Evolutionary conservation across 805 yeast genomes (phyloP), one percentile per base, ranked within the genome.

Genomic region (Lipomyces oligophaga): DNA sequence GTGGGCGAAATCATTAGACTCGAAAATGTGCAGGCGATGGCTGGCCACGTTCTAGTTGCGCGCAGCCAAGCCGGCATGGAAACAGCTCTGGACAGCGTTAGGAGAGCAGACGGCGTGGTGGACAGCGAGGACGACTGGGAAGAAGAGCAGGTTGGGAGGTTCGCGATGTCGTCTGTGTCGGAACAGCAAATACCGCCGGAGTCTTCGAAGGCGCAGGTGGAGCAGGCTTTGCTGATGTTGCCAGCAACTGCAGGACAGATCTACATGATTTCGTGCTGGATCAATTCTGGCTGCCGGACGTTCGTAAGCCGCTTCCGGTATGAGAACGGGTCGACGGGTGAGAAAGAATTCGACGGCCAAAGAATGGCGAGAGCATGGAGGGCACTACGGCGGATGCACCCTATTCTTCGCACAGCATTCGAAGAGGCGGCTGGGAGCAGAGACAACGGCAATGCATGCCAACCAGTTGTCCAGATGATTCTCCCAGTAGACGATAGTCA

Each of bases 231-330:
- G n/a, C n/a, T n/a, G n/a, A n/a, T 57, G 6, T 28, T 51, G 10
- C 61, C 61, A 3, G 49, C 54, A 3, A 36, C 52, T 2, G 43
- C 61, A 3, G 55, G 52, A 8, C 62, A 58, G 41, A 32, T 48
- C 6, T 58, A 54, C 37, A 58, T 60, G 44, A 33, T 58, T 11
- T 26, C 40, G 13, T 49, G 45, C 3, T 58, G 62, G 60, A 44
- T 42, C 26, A 24, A 39, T 19, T 43, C 58, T 6, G 26, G 16
- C 2, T 19, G 24, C 6, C 22, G 15, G 11, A 33, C 37, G n/a
- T 54, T 50, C 16, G 37, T 37, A 13, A 41, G 53, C 7, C 52
- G 45, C 2, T 57, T 57, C 27, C 16, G 32, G 18, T 55, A 43
- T 32, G 30, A 32, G 10, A 11, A 33, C 5, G n/a, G n/a, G n/a